Evolutionary conservation across 1,139 yeast species (phyloP).

Genomic region (Hemisphaericaspora subhashii): DNA sequence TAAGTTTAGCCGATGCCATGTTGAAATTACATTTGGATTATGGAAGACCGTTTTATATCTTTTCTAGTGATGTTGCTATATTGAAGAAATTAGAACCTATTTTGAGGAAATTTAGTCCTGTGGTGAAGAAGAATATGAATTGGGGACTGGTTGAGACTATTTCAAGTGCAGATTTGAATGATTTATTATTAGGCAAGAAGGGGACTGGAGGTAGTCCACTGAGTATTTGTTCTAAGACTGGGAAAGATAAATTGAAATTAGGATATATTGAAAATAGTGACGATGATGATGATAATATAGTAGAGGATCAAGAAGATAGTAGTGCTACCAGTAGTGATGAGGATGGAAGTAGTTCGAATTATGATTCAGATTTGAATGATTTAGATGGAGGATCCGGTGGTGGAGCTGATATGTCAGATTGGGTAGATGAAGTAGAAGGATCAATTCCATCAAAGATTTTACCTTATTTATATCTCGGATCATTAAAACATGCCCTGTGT

Average conservation of each 20-base stretch:
- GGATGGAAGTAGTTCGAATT: not conserved
- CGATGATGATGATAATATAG: conserved; percentile 6
- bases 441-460: conserved; percentile 73
- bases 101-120: conserved; percentile 57
- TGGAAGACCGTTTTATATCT: conserved; percentile 82
- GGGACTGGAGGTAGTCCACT: conserved; percentile 15
- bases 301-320: conserved; percentile 1
- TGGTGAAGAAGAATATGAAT: conserved; percentile 14
- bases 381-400: conserved; percentile 5
- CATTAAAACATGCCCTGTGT: conserved; percentile 78
- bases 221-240: not conserved
- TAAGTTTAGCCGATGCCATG: conserved; percentile 52
- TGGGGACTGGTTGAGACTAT: conserved; percentile 31
- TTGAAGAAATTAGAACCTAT: conserved; percentile 63
- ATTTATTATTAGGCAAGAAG: conserved; percentile 32
- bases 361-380: not conserved
- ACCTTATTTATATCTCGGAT: conserved; percentile 85
- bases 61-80: conserved; percentile 70
- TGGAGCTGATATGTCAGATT: conserved; percentile 19
- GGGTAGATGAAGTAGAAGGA: conserved; percentile 55
- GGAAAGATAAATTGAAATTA: conserved; percentile 14
- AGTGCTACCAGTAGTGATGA: conserved; percentile 8
- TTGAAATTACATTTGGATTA: conserved; percentile 59
- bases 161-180: conserved; percentile 33
- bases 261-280: conserved; percentile 28